phyloP scores from a whole-genome alignment of 352 stramenopile species.

The Phytophthora litchii region DNA sequence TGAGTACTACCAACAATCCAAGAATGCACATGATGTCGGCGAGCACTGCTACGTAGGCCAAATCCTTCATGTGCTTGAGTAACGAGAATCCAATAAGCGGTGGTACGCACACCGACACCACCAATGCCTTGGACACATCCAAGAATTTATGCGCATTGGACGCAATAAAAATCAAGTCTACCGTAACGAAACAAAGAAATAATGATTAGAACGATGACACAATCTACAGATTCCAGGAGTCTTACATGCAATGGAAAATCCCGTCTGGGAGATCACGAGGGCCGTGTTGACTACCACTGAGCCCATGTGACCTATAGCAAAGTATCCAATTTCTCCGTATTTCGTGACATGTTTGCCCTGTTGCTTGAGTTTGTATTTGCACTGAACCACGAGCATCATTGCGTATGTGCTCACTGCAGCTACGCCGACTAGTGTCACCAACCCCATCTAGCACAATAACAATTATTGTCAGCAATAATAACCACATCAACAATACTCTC shows the following conservation, averaged over 20 bases:
- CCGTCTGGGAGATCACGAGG: conserved; percentile 86
- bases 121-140: conserved; percentile 53
- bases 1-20: conserved; percentile 83
- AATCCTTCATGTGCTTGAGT: conserved; percentile 86
- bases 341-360: conserved; percentile 53
- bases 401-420: conserved; percentile 66
- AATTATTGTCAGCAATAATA: conserved; percentile 2
- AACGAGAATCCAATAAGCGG: conserved; percentile 83
- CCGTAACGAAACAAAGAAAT: neutral
- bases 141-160: conserved; percentile 86
- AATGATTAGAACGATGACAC: conserved; percentile 4
- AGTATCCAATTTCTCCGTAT: conserved; percentile 89
- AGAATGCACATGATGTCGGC: conserved; percentile 90
- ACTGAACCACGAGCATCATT: conserved; percentile 80
- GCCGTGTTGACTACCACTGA: conserved; percentile 82
- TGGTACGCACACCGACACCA: conserved; percentile 64
- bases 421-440: conserved; percentile 60
- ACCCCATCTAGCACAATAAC: conserved; percentile 43
- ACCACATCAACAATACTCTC: neutral
- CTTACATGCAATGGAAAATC: conserved; percentile 90
- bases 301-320: conserved; percentile 73
- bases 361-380: conserved; percentile 78
- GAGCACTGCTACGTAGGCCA: conserved; percentile 88
- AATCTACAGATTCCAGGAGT: too few relatives aligned
- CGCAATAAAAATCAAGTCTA: conserved; percentile 92